Evolutionary conservation across 2,329 filamentous ascomycete genomes (phyloP), one percentile per base, ranked within the genome.

Genomic region (Penicillium olsonii): DNA sequence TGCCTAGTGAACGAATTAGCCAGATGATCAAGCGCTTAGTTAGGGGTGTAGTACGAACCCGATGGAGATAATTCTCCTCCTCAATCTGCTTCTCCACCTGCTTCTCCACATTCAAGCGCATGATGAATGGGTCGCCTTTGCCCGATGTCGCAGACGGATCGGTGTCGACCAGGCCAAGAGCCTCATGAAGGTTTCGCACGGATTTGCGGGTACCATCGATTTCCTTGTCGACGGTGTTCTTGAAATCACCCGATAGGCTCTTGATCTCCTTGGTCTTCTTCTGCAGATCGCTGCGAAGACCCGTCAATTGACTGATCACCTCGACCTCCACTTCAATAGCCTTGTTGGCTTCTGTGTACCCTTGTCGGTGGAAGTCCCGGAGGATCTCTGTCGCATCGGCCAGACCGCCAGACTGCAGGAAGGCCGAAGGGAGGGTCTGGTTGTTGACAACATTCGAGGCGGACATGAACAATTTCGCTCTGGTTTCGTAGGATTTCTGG

Each of bases 231-330:
- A 99, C 91, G 0, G 87, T 88, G 68, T 96, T 99, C 74, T 96
- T 96, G 75, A 99, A 99, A 70, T 99, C 94, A 14, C 91, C 88
- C 5, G 90, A 88, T 14, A 99, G 77, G 59, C 85, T 87, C 75
- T 95, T 96, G 75, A 99, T 99, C 73, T 99, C 94, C 72, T 97
- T 99, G 71, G 95, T 95, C 76, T 99, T 99, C 69, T 95, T 90
- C 54, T 88, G 87, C 15, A 99, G 78, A 69, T 99, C 94, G 64
- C 85, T 92, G 50, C 94, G 80, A 45, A 99, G 76, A 1, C 91
- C 91, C 2, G 87, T 90, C 48, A 99, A 78, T 44, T 92, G 91
- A 42, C 89, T 78, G 56, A 97, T 90, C 39, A 99, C 91, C 65
- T 97, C 92, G 54, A 86, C 85, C 68, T 97, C 90, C 49, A 96